Percentiles rank a stretch among this genome's conserved stretches.
Conservation (phyloP, 768 basidiomycete species). For the Calocybe indica region DNA sequence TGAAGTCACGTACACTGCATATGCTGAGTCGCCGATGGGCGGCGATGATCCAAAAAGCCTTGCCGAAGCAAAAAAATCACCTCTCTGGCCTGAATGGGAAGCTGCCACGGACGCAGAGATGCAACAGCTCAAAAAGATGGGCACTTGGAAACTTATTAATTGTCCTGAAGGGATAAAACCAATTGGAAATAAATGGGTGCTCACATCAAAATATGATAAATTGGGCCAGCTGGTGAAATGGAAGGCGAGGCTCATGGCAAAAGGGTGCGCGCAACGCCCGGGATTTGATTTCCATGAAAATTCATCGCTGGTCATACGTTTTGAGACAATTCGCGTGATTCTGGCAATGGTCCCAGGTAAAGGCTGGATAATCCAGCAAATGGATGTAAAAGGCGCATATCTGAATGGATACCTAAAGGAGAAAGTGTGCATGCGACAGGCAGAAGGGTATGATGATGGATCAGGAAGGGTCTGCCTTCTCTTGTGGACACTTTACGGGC, state of each 20-base stretch:
- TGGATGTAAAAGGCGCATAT: slow-evolving; percentile 9
- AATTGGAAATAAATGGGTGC: slow-evolving; percentile 38
- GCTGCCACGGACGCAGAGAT: slow-evolving; percentile 14
- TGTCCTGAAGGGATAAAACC: slow-evolving; percentile 22
- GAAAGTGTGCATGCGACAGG: slow-evolving; percentile 29
- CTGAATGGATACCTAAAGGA: slow-evolving; percentile 9
- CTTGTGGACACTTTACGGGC: slow-evolving; percentile 4
- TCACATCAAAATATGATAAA: slow-evolving; percentile 29
- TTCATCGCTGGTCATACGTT: slow-evolving; percentile 19
- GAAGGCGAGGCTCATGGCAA: slow-evolving; percentile 38
- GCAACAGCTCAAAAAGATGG: slow-evolving; percentile 1
- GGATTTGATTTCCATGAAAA: slow-evolving; percentile 31
- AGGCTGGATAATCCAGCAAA: slow-evolving; percentile 7
- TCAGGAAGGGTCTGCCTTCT: slow-evolving; percentile 4
- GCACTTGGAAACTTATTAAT: slow-evolving; percentile 24
- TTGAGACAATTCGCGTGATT: slow-evolving; percentile 14
- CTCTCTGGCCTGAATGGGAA: slow-evolving; percentile 16
- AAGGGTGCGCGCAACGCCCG: slow-evolving; percentile 32
- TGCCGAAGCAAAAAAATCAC: slow-evolving; percentile 10
- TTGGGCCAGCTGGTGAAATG: slow-evolving; percentile 24
- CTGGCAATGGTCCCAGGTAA: slow-evolving; percentile 15
- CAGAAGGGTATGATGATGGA: slow-evolving; percentile 10
- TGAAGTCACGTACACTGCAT: slow-evolving; percentile 5
- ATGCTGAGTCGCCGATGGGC: slow-evolving; percentile 5
- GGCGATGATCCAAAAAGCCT: slow-evolving; percentile 10